Evolutionary conservation across 2,329 filamentous ascomycete species (phyloP).

Genomic region (Penicillium sp.): DNA sequence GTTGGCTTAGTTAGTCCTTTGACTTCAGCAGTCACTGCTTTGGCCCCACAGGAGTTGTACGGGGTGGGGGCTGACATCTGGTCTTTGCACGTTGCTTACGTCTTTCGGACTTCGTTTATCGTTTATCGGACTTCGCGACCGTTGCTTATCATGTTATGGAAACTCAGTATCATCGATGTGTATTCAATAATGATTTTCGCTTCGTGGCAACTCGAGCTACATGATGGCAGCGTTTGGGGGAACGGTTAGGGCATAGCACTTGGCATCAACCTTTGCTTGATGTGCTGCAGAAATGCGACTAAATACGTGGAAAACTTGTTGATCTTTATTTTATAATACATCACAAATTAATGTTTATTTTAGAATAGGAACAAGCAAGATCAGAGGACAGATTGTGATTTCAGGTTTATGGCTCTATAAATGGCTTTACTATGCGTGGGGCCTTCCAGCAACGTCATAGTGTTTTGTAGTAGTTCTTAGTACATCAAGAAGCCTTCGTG

Average conservation of each 20-base stretch:
- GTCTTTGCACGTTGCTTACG: background rate
- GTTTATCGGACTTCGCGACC: background rate
- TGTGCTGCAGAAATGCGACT: background rate
- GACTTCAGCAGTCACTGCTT: background rate
- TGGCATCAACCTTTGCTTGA: background rate
- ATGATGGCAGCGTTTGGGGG: background rate
- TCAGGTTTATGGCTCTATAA: too few species aligned
- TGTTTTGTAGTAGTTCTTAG: rapidly evolving
- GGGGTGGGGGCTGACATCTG: background rate
- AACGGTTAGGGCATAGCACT: background rate
- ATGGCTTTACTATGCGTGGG: too few species aligned
- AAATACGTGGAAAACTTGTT: too few species aligned
- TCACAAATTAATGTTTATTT: background rate
- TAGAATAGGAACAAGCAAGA: background rate
- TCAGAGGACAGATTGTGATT: background rate
- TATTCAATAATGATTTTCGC: background rate
- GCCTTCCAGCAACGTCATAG: too few species aligned
- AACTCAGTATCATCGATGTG: background rate
- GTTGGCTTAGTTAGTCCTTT: too few species aligned
- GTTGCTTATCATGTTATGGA: background rate
- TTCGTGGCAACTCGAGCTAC: background rate
- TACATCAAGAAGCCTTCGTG: background rate
- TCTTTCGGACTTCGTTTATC: background rate
- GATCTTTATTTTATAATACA: background rate
- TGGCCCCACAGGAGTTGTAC: background rate